Evolutionary conservation across 352 stramenopile genomes (phyloP), one percentile per base, ranked within the genome.

Genomic region (Globisporangium orthogonon): DNA sequence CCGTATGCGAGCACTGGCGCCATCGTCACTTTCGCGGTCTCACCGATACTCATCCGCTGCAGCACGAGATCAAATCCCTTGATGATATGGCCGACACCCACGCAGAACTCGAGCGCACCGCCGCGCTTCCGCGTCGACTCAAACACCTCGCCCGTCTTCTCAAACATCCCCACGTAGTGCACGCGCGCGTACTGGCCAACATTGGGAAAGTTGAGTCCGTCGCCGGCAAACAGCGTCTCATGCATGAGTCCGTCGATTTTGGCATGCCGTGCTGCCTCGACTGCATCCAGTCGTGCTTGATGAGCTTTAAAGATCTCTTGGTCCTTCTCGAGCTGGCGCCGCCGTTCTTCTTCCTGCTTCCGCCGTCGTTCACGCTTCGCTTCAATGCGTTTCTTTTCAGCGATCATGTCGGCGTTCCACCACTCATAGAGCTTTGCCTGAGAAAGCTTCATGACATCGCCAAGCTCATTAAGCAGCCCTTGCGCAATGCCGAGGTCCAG

Each of bases 31-130:
- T 66, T 70, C 18, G 83, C 63, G 1, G 79, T 92, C 70, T 92
- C 83, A 0, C 83, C 83, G 3, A 92, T 66, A 41, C 78, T 89
- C 79, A 92, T 92, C 33, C 71, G 74, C 50, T 83, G 76, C 49
- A 92, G 58, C 14, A 71, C 83, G 6, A 89, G 37, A 41, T 92
- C 83, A 35, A 87, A 92, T 0, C 78, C 83, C 51, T 73, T 55
- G 61, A 92, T 89, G 7, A 87, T 60, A 51, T 90, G 74, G 1
- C 79, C 83, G 15, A 63, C 76, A 17, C 83, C 83, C 7, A 92
- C 77, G 52, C 79, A 83, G 52, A 92, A 85, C 66, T 92, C 82
- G 3, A 92, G 63, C 5, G 82, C 77, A 4, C 72, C 70, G 13
- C 74, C 78, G 30, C 82, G 78, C 45, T 65, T 76, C 29, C 80